A percentile compares a stretch with the other conserved stretches of the same genome.
Conservation (phyloP, 306 rosid genomes). For the Cucurbita moschata region DNA sequence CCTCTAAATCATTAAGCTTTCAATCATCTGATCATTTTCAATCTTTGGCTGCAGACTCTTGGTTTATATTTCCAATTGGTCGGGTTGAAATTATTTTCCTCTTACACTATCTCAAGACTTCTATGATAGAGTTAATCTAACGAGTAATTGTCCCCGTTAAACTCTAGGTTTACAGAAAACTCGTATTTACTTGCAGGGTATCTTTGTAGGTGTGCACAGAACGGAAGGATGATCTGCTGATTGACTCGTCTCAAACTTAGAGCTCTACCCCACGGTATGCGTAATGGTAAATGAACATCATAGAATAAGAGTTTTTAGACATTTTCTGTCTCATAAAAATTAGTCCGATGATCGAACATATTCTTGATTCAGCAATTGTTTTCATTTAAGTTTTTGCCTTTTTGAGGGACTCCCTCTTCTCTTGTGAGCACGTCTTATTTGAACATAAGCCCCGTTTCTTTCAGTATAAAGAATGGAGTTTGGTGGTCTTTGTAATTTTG, state of each 20-base stretch:
- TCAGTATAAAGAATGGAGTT: not conserved
- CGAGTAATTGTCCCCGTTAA: not conserved
- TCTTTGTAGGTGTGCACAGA: not conserved
- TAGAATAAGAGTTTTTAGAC: not conserved
- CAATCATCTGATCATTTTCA: too few species aligned
- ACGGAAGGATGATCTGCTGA: not conserved
- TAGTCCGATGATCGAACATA: not conserved
- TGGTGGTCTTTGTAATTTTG: not conserved
- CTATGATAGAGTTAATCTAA: not conserved
- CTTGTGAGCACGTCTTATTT: not conserved
- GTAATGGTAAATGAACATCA: not conserved
- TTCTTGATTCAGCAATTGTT: not conserved
- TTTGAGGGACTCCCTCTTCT: not conserved
- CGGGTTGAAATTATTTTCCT: not conserved
- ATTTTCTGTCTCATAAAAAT: not conserved
- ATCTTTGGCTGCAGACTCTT: not conserved
- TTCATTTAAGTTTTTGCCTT: not conserved
- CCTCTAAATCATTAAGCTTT: not conserved
- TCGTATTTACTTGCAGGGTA: not conserved
- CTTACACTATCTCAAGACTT: not conserved
- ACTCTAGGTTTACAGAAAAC: not conserved
- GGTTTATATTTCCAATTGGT: not conserved
- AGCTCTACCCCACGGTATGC: not conserved
- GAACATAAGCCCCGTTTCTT: not conserved
- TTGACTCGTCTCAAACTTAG: not conserved